Conservation (phyloP, 768 basidiomycete species). For the Pisolithus orientalis region DNA sequence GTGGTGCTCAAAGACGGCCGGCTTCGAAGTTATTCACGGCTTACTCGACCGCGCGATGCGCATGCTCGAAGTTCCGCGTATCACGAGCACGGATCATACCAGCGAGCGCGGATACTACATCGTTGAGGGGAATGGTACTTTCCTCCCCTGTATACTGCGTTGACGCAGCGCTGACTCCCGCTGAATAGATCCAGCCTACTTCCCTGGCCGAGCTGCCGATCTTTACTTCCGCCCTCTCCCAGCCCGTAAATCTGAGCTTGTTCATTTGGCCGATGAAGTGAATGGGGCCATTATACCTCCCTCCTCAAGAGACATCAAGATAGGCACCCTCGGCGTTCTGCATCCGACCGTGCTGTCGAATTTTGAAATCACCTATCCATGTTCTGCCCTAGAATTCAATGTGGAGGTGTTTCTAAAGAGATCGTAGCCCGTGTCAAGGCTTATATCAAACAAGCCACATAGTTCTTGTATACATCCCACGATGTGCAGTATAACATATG, state of each 20-base stretch:
- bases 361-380: conserved; percentile 93
- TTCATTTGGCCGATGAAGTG: conserved; percentile 34
- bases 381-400: conserved; percentile 91
- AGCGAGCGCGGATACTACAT: conserved; percentile 85
- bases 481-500: neutral
- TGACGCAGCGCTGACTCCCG: conserved; percentile 3
- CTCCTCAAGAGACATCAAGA: conserved; percentile 49
- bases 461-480: neutral
- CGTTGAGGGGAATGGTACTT: conserved; percentile 74
- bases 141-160: neutral
- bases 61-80: conserved; percentile 87
- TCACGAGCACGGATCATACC: conserved; percentile 48
- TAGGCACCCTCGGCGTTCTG: conserved; percentile 89
- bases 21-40: conserved; percentile 95
- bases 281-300: conserved; percentile 35
- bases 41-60: conserved; percentile 93
- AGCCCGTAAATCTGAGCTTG: neutral
- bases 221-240: conserved; percentile 71
- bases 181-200: conserved; percentile 78
- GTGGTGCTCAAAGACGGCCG: conserved; percentile 95
- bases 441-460: neutral
- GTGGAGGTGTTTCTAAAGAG: conserved; percentile 90
- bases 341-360: conserved; percentile 89
- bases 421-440: conserved; percentile 4
- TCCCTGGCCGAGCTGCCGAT: conserved; percentile 90